Evolutionary conservation across 1,139 yeast genomes (phyloP).

Genomic region (Eremothecium coryli): DNA sequence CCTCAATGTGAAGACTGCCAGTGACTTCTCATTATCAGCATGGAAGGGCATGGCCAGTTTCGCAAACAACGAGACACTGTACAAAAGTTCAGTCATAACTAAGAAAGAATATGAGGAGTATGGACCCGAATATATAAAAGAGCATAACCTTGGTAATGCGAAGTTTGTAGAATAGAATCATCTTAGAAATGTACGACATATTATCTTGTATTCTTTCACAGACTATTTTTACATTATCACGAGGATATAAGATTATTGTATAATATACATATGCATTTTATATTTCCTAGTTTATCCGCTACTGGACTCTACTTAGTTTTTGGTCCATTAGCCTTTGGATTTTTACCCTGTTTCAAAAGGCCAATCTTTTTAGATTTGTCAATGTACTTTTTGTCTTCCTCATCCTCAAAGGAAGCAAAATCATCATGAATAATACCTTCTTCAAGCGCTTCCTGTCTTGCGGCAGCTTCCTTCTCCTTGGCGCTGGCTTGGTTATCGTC

Average conservation of each 20-base stretch:
- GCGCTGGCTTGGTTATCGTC: slow-evolving; percentile 85
- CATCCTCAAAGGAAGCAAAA: slow-evolving; percentile 72
- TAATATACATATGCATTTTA: slow-evolving; percentile 6
- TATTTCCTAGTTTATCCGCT: too few relatives aligned
- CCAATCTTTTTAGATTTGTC: slow-evolving; percentile 64
- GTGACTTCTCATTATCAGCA: slow-evolving; percentile 65
- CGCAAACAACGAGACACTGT: slow-evolving; percentile 43
- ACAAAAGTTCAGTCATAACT: slow-evolving; percentile 46
- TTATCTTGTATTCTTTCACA: not conserved
- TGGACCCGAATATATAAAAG: slow-evolving; percentile 85
- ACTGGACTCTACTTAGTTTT: slow-evolving; percentile 8
- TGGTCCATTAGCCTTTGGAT: slow-evolving; percentile 43
- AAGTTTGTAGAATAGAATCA: slow-evolving; percentile 18
- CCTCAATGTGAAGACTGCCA: slow-evolving; percentile 53
- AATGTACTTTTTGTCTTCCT: slow-evolving; percentile 66
- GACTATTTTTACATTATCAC: slow-evolving; percentile 1
- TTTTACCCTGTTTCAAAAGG: slow-evolving; percentile 72
- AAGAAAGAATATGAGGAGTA: slow-evolving; percentile 72
- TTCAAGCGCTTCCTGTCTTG: slow-evolving; percentile 62
- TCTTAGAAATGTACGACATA: too few relatives aligned
- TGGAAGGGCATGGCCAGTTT: slow-evolving; percentile 94
- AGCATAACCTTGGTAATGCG: slow-evolving; percentile 68
- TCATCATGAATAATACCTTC: slow-evolving; percentile 80
- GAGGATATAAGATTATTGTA: slow-evolving; percentile 2
- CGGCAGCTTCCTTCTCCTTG: slow-evolving; percentile 70